A percentile compares a stretch with the other conserved stretches of the same genome.
Evolutionary conservation across 2,329 filamentous ascomycete species (phyloP).

Genomic region (Elsinoe arachidis): DNA sequence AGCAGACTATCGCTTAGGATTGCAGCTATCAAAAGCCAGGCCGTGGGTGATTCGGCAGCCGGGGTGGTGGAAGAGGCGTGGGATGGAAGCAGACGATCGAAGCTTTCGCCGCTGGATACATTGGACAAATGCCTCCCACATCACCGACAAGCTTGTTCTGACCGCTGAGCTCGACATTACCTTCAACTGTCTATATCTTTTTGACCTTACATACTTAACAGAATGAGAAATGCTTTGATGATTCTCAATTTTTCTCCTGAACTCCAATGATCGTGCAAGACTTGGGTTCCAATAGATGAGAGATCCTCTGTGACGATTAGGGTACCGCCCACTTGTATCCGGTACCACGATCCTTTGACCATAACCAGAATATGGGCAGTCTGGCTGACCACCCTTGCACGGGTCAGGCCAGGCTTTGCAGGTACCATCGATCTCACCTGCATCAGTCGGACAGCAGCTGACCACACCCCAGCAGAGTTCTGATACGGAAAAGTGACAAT

Average conservation of each 20-base stretch:
- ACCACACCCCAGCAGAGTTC: no score
- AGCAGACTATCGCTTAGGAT: constrained; percentile 5
- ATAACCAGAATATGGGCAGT: not conserved
- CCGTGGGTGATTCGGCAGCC: not conserved
- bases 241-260: not conserved
- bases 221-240: constrained; percentile 9
- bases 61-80: not conserved
- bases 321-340: not conserved
- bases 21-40: constrained; percentile 6
- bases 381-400: not conserved
- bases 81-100: not conserved
- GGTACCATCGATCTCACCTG: not conserved
- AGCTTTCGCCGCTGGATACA: not conserved
- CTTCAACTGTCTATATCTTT: constrained; percentile 10
- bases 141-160: not conserved
- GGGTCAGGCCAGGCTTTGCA: not conserved
- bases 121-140: not conserved
- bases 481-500: not conserved
- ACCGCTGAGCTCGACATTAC: not conserved
- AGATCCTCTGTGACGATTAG: not conserved
- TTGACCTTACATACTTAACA: not conserved
- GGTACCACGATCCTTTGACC: not conserved
- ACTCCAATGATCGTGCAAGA: not conserved
- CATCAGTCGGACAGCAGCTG: no score
- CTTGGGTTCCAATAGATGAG: not conserved